A percentile compares a stretch with the other conserved stretches of the same genome.
These are phyloP conservation scores for Hymenoscyphus infarciens DNA, from an alignment of 2,329 filamentous ascomycete genomes.

Conservation along the genomic window DNA sequence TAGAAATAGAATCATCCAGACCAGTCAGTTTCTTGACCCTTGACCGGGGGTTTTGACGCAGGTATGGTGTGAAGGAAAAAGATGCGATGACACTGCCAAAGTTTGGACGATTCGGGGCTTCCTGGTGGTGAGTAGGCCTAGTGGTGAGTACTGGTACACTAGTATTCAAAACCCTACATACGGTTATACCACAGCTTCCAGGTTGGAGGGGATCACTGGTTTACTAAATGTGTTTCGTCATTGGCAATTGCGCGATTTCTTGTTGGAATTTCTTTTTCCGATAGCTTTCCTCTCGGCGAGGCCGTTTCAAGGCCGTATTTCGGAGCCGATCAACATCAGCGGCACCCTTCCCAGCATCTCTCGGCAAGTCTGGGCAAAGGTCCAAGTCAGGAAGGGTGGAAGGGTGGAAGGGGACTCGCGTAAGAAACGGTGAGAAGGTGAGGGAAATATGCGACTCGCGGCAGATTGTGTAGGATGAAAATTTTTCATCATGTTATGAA, in stretches of 20 bases:
- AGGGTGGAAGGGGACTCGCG: neutral
- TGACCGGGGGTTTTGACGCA: neutral
- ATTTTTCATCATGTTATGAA: conserved; percentile 2
- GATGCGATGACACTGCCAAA: neutral
- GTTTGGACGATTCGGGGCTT: neutral
- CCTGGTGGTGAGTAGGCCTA: neutral
- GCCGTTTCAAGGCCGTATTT: conserved; percentile 1
- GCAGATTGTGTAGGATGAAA: neutral
- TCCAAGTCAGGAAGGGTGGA: neutral
- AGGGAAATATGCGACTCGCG: conserved; percentile 2
- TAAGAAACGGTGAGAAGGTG: neutral
- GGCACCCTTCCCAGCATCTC: neutral
- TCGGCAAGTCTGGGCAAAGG: neutral
- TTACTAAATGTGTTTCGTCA: conserved; percentile 2
- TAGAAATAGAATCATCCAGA: neutral
- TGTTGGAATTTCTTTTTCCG: neutral
- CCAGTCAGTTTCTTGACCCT: neutral
- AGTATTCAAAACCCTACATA: neutral
- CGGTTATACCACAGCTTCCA: too few relatives aligned
- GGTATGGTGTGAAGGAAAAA: neutral
- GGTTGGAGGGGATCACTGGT: neutral
- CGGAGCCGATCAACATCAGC: neutral
- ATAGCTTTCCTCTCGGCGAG: neutral
- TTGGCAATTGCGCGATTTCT: neutral
- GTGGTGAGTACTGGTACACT: too few relatives aligned